Evolutionary conservation across 495 filamentous ascomycete genomes (phyloP), one percentile per base, ranked within the genome.

Genomic region (Tricharina praecox): DNA sequence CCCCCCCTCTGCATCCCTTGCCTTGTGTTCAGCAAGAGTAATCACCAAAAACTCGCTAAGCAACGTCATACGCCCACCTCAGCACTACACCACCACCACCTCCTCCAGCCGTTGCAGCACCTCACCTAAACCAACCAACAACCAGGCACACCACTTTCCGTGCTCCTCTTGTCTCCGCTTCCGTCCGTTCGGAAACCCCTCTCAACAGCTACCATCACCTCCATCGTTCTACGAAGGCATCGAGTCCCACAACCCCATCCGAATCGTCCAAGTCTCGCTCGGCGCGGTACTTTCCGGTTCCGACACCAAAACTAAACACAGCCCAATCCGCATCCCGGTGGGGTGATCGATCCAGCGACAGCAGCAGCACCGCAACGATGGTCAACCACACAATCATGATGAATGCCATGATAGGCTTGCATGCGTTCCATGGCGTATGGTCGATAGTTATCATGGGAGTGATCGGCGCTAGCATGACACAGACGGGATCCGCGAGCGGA

Each of bases 401-500:
- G 41, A 53, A 53, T 30, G 51, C 49, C 20, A 57, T 43, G 43
- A 32, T 56, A 16, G 51, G 32, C 47, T 19, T 61, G 15, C 58
- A 61, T 19, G 20, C 42, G 11, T 13, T 50, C 20, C 58, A 61
- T 35, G 58, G 51, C 15, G 3, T 61, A 44, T 61, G 51, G 47
- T 45, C 53, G 9, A 43, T 60, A 24, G 48, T 61, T 9, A 24
- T 61, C 23, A 58, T 61, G 54, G 58, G 58, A 13, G 48, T 61
- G 30, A 35, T 54, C n/a, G 45, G 41, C 13, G 32, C 33, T 3
- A 48, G 53, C 35, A 44, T 61, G 38, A 11, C 51, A n/a, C 50
- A 53, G 23, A 18, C 39, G 3, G 57, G 57, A 19, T 33, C 47
- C 11, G 50, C 58, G 23, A 54, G 53, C 28, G 45, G 53, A 33